Conservation (phyloP, 495 filamentous ascomycete species). For the Trichoderma erinaceum region DNA sequence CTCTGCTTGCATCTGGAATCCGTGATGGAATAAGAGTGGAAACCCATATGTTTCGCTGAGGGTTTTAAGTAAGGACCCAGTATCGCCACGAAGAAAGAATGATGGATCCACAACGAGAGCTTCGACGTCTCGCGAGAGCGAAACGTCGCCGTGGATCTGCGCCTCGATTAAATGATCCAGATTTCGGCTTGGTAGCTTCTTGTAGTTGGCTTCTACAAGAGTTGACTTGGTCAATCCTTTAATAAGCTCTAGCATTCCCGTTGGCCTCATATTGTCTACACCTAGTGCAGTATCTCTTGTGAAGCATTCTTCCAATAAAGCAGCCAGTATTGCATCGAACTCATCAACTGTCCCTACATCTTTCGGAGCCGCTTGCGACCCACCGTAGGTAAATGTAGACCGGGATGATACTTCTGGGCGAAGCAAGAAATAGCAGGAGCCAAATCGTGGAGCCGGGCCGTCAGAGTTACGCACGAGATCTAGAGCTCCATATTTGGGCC, state of each 20-base stretch:
- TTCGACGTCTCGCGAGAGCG: conserved; percentile 17
- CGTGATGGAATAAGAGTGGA: conserved; percentile 16
- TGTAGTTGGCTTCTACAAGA: not conserved
- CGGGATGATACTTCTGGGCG: conserved; percentile 7
- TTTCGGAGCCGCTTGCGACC: conserved; percentile 13
- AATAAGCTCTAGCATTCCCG: conserved; percentile 1
- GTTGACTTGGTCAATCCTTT: not conserved
- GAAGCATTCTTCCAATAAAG: conserved; percentile 17
- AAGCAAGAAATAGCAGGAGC: conserved; percentile 18
- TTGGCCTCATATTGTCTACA: conserved; percentile 8
- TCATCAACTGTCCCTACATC: conserved; percentile 15
- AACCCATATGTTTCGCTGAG: conserved; percentile 16
- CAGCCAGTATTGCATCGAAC: conserved; percentile 17
- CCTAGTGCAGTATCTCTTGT: conserved; percentile 15
- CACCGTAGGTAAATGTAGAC: conserved; percentile 19
- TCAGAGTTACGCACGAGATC: conserved; percentile 16
- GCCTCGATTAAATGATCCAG: conserved; percentile 18
- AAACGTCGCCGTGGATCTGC: conserved; percentile 19
- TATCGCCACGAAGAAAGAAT: conserved; percentile 12
- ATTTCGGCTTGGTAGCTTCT: conserved; percentile 15
- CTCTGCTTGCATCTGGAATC: conserved; percentile 7
- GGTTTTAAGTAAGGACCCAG: not conserved
- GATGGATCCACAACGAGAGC: conserved; percentile 18
- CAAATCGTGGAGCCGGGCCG: conserved; percentile 18
- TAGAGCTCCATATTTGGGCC: conserved; percentile 19